Evolutionary conservation across 2,329 filamentous ascomycete genomes (phyloP).

Genomic region (Ophiostoma sp.): DNA sequence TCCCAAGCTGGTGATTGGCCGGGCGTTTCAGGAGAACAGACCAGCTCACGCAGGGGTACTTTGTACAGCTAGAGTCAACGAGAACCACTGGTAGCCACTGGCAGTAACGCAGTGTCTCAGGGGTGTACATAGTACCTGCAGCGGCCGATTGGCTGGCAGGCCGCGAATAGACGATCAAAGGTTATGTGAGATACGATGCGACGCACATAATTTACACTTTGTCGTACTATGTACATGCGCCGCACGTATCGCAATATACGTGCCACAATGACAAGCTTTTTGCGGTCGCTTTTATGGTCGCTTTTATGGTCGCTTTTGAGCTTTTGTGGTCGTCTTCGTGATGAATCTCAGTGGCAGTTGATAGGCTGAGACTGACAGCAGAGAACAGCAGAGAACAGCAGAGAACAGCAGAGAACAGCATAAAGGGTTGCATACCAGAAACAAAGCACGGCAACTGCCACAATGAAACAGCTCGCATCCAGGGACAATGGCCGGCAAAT

Average conservation of each 20-base stretch:
- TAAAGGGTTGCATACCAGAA: not conserved
- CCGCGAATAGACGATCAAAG: not conserved
- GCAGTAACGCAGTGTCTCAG: not conserved
- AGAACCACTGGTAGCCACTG: not conserved
- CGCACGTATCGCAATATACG: not conserved
- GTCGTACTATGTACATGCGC: not conserved
- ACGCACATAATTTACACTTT: constrained; percentile 9
- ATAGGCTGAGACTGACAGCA: not conserved
- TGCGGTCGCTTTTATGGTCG: not conserved
- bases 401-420: not conserved
- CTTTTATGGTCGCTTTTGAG: too few species aligned
- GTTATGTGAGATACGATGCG: not conserved
- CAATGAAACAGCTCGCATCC: not conserved
- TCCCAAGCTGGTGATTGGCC: constrained; percentile 24
- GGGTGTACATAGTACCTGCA: not conserved
- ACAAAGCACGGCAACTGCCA: not conserved
- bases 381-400: not conserved
- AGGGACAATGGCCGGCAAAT: not conserved
- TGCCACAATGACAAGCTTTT: not conserved
- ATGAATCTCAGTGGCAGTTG: not conserved
- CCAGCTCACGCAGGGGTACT: not conserved
- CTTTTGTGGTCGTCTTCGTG: too few species aligned
- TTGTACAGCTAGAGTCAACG: not conserved
- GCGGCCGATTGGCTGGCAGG: not conserved
- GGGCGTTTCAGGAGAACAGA: constrained; percentile 20